Evolutionary conservation across 2,329 filamentous ascomycete species (phyloP), one percentile per base, ranked within the genome.

Genomic region (Fusarium sp.): DNA sequence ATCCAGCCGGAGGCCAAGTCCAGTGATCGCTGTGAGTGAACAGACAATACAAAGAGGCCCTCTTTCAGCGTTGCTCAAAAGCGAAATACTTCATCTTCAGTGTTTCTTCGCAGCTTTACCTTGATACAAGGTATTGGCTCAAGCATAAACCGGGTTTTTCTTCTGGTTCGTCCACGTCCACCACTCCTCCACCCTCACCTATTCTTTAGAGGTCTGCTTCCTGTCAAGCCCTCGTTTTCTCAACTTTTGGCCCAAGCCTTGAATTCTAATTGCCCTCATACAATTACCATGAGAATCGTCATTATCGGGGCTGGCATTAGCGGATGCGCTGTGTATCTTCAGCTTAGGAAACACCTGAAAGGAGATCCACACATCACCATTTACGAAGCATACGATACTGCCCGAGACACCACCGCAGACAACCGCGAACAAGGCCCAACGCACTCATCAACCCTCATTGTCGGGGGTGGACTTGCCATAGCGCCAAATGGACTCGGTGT

Each of bases 281-380:
- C 10, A 54, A 2, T 16, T 38, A 74, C 3, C 6, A 79, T 79
- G 78, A 71, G 74, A 59, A 73, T 78, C 22, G 68, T 62, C 61
- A 78, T 79, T 50, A 70, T 79, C 22, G 78, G 78, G 2, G 78
- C 70, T 57, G 78, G 78, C 66, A 75, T 79, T 42, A 64, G 77
- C 5, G 78, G 77, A 36, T 78, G 75, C 47, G 50, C 76, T 14
- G 65, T 60, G 10, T 79, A 79, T n/a, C 71, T 79, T 4, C 38
- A 78, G 18, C 64, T 79, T 4, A 68, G 62, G 33, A 79, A 78
- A 27, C 75, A 76, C 54, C 64, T 79, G 6, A 69, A 74, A 16
- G 58, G 57, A 22, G 35, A 20, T 25, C 22, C 33, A 1, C 29
- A 60, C 38, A 74, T 79, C 54, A 78, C 69, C 11, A 78, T 79